Percentiles rank a stretch among this genome's conserved stretches.
Conservation (phyloP, 805 yeast genomes). For the Saccharomycopsis microspora region DNA sequence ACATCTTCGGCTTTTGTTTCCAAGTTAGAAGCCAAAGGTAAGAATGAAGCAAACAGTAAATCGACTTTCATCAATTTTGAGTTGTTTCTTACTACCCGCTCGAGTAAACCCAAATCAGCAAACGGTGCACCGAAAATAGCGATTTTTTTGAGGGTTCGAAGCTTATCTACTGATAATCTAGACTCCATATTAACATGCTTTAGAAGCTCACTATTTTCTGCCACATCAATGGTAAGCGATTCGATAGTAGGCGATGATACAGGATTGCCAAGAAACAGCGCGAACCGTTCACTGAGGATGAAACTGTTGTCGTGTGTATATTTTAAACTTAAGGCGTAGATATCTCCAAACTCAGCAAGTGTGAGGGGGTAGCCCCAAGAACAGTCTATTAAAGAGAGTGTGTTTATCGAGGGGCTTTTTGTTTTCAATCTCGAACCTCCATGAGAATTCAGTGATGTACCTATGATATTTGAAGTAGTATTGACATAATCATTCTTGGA, state of each 20-base stretch:
- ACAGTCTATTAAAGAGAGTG: conserved; percentile 11
- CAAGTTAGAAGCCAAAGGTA: neutral
- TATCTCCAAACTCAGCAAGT: conserved; percentile 1
- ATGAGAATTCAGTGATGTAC: neutral
- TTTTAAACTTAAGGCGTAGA: conserved; percentile 1
- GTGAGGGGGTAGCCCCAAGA: conserved; percentile 14
- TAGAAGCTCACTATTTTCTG: conserved; percentile 2
- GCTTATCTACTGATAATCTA: neutral
- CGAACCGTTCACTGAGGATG: conserved; percentile 12
- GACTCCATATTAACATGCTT: conserved; percentile 12
- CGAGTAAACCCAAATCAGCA: neutral
- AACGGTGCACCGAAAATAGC: conserved; percentile 4
- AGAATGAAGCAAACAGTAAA: neutral
- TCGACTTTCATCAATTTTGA: neutral
- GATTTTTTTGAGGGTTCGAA: conserved; percentile 1
- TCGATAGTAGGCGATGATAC: conserved; percentile 1
- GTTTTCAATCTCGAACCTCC: too few species aligned
- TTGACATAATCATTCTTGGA: neutral
- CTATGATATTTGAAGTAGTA: neutral
- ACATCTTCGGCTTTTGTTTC: neutral
- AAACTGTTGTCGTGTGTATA: conserved; percentile 8
- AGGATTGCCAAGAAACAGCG: conserved; percentile 6
- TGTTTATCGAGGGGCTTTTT: neutral
- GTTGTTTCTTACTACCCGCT: neutral
- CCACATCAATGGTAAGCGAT: conserved; percentile 5